Evolutionary conservation across 768 basidiomycete species (phyloP).

Genomic region (Psilocybe subaeruginosa): DNA sequence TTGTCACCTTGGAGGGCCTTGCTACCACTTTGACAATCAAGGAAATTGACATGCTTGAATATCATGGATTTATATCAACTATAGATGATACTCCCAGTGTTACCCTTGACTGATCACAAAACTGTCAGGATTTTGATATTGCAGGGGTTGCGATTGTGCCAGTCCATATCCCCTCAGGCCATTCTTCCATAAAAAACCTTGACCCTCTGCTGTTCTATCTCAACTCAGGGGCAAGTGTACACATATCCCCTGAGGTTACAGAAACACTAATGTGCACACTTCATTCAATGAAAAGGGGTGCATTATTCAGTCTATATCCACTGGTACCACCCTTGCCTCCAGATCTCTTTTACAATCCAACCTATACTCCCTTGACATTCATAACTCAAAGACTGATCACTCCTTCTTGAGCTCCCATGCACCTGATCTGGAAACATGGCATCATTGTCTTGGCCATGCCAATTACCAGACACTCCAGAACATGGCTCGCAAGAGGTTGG

Average conservation of each 20-base stretch:
- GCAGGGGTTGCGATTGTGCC: background rate
- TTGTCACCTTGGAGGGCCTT: no score
- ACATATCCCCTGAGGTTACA: conserved; percentile 23
- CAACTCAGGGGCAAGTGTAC: conserved; percentile 27
- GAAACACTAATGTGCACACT: conserved; percentile 17
- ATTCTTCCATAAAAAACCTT: background rate
- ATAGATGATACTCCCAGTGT: no score
- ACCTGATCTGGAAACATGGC: conserved; percentile 28
- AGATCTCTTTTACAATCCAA: conserved; percentile 12
- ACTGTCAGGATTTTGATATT: background rate
- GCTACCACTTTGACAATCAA: no score
- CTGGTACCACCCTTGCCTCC: conserved; percentile 14
- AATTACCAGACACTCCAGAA: conserved; percentile 26
- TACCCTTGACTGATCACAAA: no score
- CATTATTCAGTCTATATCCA: conserved; percentile 13
- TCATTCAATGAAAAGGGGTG: conserved; percentile 22
- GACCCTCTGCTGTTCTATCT: conserved; percentile 24
- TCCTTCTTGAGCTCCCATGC: conserved; percentile 10
- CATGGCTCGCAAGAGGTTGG: conserved; percentile 18
- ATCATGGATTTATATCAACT: no score
- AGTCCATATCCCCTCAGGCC: background rate
- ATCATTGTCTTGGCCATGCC: conserved; percentile 28
- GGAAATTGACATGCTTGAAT: no score
- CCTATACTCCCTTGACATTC: conserved; percentile 22
- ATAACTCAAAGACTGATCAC: conserved; percentile 12